These are phyloP conservation scores for Phyllosticta capitalensis DNA, from an alignment of 2,329 filamentous ascomycete genomes.

Conservation along the genomic window DNA sequence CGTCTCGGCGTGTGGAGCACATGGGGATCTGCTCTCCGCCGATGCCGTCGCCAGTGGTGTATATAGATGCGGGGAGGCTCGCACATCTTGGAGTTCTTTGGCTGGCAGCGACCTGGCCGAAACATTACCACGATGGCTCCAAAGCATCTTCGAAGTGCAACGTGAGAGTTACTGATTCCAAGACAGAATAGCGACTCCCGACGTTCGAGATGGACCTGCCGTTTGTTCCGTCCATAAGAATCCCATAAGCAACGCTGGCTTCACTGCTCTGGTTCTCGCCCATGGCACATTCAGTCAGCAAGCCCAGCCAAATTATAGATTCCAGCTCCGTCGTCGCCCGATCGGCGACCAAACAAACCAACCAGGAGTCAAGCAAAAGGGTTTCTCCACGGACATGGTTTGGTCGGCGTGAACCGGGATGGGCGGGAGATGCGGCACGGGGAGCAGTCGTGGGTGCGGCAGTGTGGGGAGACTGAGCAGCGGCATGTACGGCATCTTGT, in stretches of 20 bases:
- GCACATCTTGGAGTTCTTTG: too few relatives aligned
- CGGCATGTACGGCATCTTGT: neutral
- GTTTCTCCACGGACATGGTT: neutral
- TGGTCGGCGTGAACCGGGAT: neutral
- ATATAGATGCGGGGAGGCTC: neutral
- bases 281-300: too few relatives aligned
- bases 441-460: neutral
- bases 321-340: too few relatives aligned
- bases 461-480: neutral
- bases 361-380: neutral
- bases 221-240: neutral
- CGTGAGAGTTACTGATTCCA: too few relatives aligned
- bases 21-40: neutral
- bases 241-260: neutral
- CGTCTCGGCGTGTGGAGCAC: neutral
- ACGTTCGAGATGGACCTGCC: neutral
- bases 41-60: neutral
- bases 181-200: too few relatives aligned
- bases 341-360: neutral
- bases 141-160: too few relatives aligned
- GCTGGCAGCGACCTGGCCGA: too few relatives aligned
- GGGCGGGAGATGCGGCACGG: neutral
- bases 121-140: too few relatives aligned
- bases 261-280: too few relatives aligned
- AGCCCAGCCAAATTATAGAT: too few relatives aligned